Conservation (phyloP, 441 rosid genomes). For the Syzygium malaccense region DNA sequence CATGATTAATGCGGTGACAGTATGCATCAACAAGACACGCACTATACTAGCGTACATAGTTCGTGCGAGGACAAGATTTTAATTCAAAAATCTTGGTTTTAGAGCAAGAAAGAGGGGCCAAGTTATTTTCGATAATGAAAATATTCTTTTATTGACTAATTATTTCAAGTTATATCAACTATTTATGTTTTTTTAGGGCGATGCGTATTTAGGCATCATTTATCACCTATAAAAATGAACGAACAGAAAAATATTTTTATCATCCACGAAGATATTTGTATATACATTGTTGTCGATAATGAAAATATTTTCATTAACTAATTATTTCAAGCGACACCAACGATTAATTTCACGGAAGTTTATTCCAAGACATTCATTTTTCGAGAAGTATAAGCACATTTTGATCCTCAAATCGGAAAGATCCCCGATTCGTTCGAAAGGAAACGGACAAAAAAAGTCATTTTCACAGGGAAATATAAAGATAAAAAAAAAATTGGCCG, state of each 20-base stretch:
- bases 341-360: fast-evolving
- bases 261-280: fast-evolving
- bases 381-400: background rate
- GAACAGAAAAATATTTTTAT: background rate
- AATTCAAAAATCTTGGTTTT: background rate
- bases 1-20: background rate
- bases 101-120: background rate
- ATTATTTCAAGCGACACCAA: background rate
- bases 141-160: too few species aligned
- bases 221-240: background rate
- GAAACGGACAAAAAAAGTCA: background rate
- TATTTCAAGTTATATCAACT: too few species aligned
- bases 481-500: background rate
- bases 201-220: background rate
- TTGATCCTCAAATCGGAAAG: background rate
- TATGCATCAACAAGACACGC: background rate
- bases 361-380: background rate
- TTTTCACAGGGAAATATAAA: background rate
- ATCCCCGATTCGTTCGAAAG: background rate
- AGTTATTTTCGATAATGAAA: too few species aligned
- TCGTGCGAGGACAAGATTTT: background rate
- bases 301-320: background rate
- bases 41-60: background rate
- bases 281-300: background rate
- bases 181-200: background rate